phyloP scores from a whole-genome alignment of 441 rosid species.

The Melastoma candidum region DNA sequence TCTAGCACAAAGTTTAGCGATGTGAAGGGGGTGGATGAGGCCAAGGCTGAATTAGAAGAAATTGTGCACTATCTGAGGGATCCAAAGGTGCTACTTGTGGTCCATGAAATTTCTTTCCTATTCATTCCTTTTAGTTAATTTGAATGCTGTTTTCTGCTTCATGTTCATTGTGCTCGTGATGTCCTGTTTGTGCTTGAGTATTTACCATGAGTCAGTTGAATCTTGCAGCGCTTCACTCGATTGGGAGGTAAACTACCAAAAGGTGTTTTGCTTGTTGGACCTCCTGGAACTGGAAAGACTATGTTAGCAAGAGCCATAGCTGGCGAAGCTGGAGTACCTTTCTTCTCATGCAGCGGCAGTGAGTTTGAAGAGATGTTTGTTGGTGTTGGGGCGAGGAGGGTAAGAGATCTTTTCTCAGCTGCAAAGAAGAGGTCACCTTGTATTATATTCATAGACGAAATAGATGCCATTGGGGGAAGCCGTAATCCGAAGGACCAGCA shows the following conservation, averaged over 20 bases:
- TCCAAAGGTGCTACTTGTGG: conserved; percentile 54
- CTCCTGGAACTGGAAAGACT: conserved; percentile 98
- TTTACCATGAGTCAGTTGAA: conserved; percentile 7
- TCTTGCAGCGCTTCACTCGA: conserved; percentile 80
- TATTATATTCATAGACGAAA: conserved; percentile 90
- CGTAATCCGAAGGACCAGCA: conserved; percentile 87
- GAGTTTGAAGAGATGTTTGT: conserved; percentile 99
- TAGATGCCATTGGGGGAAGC: conserved; percentile 94
- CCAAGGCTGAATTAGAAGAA: conserved; percentile 89
- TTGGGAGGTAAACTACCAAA: conserved; percentile 97
- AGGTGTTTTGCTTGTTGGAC: conserved; percentile 93
- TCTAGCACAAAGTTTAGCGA: conserved; percentile 82
- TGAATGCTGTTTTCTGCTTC: background rate
- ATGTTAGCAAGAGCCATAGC: conserved; percentile 98
- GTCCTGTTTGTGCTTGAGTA: background rate
- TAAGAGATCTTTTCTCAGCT: conserved; percentile 89
- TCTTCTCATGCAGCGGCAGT: conserved; percentile 98
- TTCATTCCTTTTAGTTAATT: too few relatives aligned
- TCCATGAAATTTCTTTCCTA: background rate
- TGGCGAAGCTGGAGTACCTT: conserved; percentile 97
- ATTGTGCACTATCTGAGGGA: conserved; percentile 96
- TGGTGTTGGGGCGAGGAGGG: conserved; percentile 97
- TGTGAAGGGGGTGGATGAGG: conserved; percentile 97
- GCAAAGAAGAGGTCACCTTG: conserved; percentile 93
- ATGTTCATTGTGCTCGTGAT: background rate